Percentiles rank a stretch among this genome's conserved stretches.
phyloP scores from a whole-genome alignment of 139 green algal genomes.

The Chlamydomonas eustigma region DNA sequence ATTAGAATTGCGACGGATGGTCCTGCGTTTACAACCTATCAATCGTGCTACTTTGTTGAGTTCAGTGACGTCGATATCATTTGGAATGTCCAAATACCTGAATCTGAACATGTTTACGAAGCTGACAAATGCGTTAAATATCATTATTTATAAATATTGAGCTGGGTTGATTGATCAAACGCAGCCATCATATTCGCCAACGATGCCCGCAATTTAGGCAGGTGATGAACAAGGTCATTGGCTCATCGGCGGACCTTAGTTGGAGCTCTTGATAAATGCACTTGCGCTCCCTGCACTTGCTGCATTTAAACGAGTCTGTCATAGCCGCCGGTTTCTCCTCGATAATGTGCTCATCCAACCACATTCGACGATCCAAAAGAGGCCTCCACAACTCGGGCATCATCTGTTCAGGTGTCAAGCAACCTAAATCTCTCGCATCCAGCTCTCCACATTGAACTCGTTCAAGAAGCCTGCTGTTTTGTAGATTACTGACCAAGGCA shows the following conservation, averaged over 20 bases:
- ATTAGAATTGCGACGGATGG: too few species aligned
- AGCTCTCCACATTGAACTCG: neutral
- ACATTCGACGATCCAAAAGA: neutral
- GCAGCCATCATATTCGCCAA: too few species aligned
- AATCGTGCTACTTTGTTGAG: too few species aligned
- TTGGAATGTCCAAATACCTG: too few species aligned
- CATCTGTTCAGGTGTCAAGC: constrained; percentile 5
- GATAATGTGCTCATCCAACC: neutral
- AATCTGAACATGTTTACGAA: too few species aligned
- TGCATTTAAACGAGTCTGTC: constrained; percentile 15
- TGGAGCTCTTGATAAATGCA: constrained; percentile 15
- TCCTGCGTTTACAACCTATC: too few species aligned
- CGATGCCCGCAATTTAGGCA: constrained; percentile 16
- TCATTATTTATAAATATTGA: too few species aligned
- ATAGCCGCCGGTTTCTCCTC: constrained; percentile 3
- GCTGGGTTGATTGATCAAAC: too few species aligned
- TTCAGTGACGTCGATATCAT: too few species aligned
- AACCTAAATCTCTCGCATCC: neutral
- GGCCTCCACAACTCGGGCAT: constrained; percentile 11
- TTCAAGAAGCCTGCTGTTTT: neutral
- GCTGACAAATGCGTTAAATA: too few species aligned
- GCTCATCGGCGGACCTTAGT: constrained; percentile 13
- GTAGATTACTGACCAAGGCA: neutral
- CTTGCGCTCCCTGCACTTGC: constrained; percentile 9
- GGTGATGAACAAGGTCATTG: constrained; percentile 21